Evolutionary conservation across 768 basidiomycete species (phyloP).

Genomic region (Leccinum sublutescens): DNA sequence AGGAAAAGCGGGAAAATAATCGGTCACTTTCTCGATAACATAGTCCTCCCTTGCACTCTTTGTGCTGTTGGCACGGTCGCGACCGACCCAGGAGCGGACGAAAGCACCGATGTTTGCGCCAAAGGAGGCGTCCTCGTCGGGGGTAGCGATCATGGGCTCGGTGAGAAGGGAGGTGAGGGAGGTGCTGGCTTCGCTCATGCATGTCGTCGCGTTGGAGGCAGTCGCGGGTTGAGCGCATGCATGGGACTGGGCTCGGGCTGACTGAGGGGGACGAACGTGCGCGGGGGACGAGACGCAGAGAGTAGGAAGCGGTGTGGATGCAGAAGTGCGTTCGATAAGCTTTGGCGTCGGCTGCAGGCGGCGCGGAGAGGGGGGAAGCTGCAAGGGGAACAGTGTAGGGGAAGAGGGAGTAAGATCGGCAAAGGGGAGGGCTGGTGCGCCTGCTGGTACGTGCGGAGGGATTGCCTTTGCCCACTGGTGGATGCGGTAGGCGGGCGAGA

Average conservation of each 20-base stretch:
- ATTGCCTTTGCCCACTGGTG: slow-evolving; percentile 32
- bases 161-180: slow-evolving; percentile 52
- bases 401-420: slow-evolving; percentile 12
- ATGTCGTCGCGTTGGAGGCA: slow-evolving; percentile 38
- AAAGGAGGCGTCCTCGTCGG: slow-evolving; percentile 42
- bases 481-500: slow-evolving; percentile 17
- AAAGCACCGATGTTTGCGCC: slow-evolving; percentile 47
- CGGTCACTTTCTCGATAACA: slow-evolving; percentile 31
- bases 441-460: slow-evolving; percentile 32
- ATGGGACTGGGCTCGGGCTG: slow-evolving; percentile 35
- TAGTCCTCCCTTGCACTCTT: slow-evolving; percentile 28
- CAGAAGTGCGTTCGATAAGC: slow-evolving; percentile 35
- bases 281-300: slow-evolving; percentile 50
- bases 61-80: slow-evolving; percentile 24
- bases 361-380: slow-evolving; percentile 22
- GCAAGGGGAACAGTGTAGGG: slow-evolving; percentile 4
- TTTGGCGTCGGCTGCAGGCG: slow-evolving; percentile 32
- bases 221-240: slow-evolving; percentile 32
- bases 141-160: slow-evolving; percentile 39
- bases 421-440: slow-evolving; percentile 31
- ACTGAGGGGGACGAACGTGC: slow-evolving; percentile 26
- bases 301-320: slow-evolving; percentile 39
- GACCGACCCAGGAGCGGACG: slow-evolving; percentile 29
- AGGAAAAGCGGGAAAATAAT: slow-evolving; percentile 28
- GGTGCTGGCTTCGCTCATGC: slow-evolving; percentile 42